Base-by-base conservation (phyloP, 2,329 filamentous ascomycete genomes). In the Chalaropsis thielavioides region DNA sequence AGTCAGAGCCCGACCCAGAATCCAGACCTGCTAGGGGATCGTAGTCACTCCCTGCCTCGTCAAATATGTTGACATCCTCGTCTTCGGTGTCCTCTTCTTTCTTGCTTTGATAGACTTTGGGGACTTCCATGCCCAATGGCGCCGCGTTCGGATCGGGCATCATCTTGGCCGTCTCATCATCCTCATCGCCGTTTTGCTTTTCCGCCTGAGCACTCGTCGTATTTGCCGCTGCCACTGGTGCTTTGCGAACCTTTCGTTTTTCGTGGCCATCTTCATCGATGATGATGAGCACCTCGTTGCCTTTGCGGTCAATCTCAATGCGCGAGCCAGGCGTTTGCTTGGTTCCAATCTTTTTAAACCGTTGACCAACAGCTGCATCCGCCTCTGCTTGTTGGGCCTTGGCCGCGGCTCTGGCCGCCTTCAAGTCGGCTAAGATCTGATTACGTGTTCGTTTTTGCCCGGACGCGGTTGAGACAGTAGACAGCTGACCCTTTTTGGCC, bases 381-480 rank as follows among this genome's bases (percentile, higher is more conserved):
- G 77, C 72, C 67, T 79, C 74, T 13, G 56, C 40, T 2, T 56
- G 17, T 27, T 59, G 38, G 0, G 78, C 78, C 69, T 84, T 84
- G 27, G 83, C 83, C 1, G 84, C 84, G 64, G 80, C 77, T 67
- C 85, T 77, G 1, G 82, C 77, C 1, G 84, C 84, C 71, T 86
- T 88, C 70, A 88, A 74, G 63, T 87, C 84, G 1, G 85, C 85
- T 58, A 88, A 68, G 49, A 88, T 86, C 69, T 88, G 85, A 69
- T 87, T 81, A 66, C 85, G 76, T 24, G 82, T 84, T 68, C 85
- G 76, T 70, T 87, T 87, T 72, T 80, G 83, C 0, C 83, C 83
- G 0, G 82, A 75, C 1, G 76, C 79, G 13, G 81, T 72, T 0
- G 79, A 69, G 0, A 79, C 75, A 0, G 80, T 80, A 5, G 84